Evolutionary conservation across 2,329 filamentous ascomycete genomes (phyloP).

Genomic region (Verticillium longisporum): DNA sequence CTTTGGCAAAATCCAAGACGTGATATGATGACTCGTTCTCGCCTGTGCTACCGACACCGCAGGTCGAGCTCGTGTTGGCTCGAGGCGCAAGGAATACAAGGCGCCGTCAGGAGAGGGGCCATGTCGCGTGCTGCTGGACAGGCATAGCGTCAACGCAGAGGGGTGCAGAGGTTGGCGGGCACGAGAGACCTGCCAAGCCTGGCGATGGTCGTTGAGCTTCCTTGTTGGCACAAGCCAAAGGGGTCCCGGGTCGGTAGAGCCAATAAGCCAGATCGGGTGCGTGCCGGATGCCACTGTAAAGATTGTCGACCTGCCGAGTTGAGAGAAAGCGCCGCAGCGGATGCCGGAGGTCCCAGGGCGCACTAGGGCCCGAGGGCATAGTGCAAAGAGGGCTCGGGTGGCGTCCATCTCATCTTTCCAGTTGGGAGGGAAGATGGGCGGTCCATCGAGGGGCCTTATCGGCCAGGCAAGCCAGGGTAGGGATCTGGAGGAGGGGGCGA

Average conservation of each 20-base stretch:
- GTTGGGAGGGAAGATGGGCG: neutral
- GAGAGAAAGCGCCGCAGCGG: slow-evolving; percentile 1
- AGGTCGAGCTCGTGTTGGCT: neutral
- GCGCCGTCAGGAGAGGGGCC: neutral
- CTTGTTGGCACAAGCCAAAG: neutral
- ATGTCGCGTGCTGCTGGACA: neutral
- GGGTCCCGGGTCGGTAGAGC: neutral
- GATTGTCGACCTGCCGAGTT: slow-evolving; percentile 1
- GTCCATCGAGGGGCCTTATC: neutral
- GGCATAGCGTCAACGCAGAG: neutral
- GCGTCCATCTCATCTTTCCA: neutral
- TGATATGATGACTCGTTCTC: neutral
- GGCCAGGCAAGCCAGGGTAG: neutral
- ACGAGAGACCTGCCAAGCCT: neutral
- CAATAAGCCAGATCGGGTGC: neutral
- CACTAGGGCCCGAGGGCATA: neutral
- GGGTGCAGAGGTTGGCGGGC: neutral
- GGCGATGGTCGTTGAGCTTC: neutral
- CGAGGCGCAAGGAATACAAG: neutral
- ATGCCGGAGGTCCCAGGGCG: neutral
- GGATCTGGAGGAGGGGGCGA: neutral
- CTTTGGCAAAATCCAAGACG: neutral
- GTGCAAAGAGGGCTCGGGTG: neutral
- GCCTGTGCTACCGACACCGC: neutral
- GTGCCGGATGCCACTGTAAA: neutral